phyloP scores from a whole-genome alignment of 768 basidiomycete genomes.

The Xerocomellus amylosporus region DNA sequence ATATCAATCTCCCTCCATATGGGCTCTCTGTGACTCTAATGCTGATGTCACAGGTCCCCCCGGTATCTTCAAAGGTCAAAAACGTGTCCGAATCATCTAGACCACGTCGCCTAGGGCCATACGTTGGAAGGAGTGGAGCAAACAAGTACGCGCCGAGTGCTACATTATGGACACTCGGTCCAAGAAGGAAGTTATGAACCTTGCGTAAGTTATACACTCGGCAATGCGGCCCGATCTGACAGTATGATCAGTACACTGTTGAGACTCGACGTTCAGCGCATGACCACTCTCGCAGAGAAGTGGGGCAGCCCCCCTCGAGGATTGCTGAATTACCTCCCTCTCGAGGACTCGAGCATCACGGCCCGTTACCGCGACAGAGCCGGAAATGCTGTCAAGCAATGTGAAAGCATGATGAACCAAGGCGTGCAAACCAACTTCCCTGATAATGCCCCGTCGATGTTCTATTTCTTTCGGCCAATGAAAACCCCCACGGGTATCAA shows the following conservation, averaged over 20 bases:
- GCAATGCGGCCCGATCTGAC: background rate
- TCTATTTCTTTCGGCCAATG: background rate
- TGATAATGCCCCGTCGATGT: background rate
- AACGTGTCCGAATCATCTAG: too few relatives aligned
- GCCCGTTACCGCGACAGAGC: fast-evolving
- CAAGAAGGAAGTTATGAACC: too few relatives aligned
- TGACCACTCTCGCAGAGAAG: background rate
- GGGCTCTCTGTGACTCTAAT: too few relatives aligned
- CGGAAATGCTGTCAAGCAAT: fast-evolving
- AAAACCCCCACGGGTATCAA: too few relatives aligned
- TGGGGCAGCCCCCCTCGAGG: background rate
- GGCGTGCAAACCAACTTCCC: background rate
- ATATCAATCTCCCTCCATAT: too few relatives aligned
- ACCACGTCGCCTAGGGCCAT: too few relatives aligned
- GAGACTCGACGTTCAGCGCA: background rate
- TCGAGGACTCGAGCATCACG: background rate
- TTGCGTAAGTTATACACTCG: background rate
- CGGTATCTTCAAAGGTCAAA: too few relatives aligned
- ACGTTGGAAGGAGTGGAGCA: too few relatives aligned
- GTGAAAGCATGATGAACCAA: background rate
- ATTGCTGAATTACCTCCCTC: background rate
- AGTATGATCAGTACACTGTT: background rate
- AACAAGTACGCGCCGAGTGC: too few relatives aligned
- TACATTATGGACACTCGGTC: too few relatives aligned
- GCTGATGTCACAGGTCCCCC: too few relatives aligned